Base-by-base conservation (phyloP, 441 rosid genomes). In the Metrosideros polymorpha region DNA sequence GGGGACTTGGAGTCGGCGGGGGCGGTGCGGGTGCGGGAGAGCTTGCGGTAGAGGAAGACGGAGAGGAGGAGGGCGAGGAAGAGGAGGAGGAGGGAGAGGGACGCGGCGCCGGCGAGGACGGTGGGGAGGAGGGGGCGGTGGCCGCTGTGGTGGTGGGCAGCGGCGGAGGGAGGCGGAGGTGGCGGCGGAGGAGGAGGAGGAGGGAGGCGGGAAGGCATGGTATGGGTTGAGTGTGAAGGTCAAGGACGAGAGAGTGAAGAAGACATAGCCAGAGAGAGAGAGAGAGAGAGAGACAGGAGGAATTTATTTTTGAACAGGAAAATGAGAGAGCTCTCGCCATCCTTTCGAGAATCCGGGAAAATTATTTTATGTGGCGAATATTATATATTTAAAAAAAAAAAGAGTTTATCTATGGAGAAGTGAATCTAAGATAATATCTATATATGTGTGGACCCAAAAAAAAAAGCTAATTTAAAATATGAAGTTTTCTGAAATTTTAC, bases 161-260 rank as follows among this genome's bases (percentile, higher is more conserved):
- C 55, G 87, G 90, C 59, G 86, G 79, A 77, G 61, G 82, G 35
- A 9, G 85, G 77, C 3, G 85, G 77, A 3, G 89, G 89, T 2
- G 84, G 49, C 43, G 82, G 35, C 9, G 57, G 43, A 3, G 57
- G 57, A 2, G 43, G 39, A 82, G 92, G 82, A 35, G 57, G 83
- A 19, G 87, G 86, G 39, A 32, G 88, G 75, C 91, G 94, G 24
- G 96, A 92, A 84, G 96, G 95, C 98, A 96, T 96, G 84, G 85
- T 51, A 14, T 89, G 90, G 2, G 77, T 12, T 54, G 30, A 47
- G 54, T 29, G 59, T 85, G 30, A 51, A 83, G 59, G 82, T 52
- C 92, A 90, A 82, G 18, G 85, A 82, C 13, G 24, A 83, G 45
- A 14, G 30, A n/a, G 83, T 7, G 59, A 82, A 39, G 82, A 49